Evolutionary conservation across 2,329 filamentous ascomycete species (phyloP).

Genomic region (Ophiocordyceps australis): DNA sequence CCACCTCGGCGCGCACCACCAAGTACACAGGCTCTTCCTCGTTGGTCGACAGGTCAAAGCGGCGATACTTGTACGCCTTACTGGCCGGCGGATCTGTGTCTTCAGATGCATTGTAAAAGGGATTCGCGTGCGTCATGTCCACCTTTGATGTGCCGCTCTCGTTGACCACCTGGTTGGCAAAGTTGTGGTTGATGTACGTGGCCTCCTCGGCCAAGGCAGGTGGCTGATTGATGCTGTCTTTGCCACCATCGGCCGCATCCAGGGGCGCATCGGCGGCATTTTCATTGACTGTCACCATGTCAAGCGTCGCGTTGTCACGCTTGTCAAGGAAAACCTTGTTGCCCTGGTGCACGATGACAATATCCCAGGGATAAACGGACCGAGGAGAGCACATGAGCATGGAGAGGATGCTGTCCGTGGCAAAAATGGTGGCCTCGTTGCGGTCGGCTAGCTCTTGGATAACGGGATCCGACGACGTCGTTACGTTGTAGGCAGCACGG

Average conservation of each 20-base stretch:
- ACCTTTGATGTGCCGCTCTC: slow-evolving; percentile 67
- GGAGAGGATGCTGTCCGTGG: slow-evolving; percentile 90
- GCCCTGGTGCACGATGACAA: slow-evolving; percentile 81
- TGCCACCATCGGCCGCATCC: slow-evolving; percentile 79
- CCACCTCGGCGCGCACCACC: slow-evolving; percentile 85
- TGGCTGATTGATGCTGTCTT: slow-evolving; percentile 92
- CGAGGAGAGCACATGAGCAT: slow-evolving; percentile 98
- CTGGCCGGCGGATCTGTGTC: slow-evolving; percentile 87
- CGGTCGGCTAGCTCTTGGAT: slow-evolving; percentile 95
- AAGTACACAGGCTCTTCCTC: slow-evolving; percentile 89
- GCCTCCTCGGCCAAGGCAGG: slow-evolving; percentile 84
- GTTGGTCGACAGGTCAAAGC: slow-evolving; percentile 88
- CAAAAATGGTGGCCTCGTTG: slow-evolving; percentile 91
- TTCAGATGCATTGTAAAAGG: slow-evolving; percentile 89
- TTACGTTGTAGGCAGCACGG: slow-evolving; percentile 94
- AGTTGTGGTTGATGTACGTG: slow-evolving; percentile 99
- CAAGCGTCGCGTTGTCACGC: slow-evolving; percentile 82
- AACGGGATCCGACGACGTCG: slow-evolving; percentile 85
- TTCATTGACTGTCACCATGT: slow-evolving; percentile 98
- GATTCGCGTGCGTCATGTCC: slow-evolving; percentile 76
- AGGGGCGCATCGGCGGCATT: slow-evolving; percentile 91
- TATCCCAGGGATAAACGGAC: slow-evolving; percentile 96
- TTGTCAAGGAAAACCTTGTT: slow-evolving; percentile 99
- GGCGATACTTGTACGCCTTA: slow-evolving; percentile 97
- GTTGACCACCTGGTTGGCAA: slow-evolving; percentile 83